phyloP scores from a whole-genome alignment of 2,329 filamentous ascomycete genomes.

The Phoma herbarum region DNA sequence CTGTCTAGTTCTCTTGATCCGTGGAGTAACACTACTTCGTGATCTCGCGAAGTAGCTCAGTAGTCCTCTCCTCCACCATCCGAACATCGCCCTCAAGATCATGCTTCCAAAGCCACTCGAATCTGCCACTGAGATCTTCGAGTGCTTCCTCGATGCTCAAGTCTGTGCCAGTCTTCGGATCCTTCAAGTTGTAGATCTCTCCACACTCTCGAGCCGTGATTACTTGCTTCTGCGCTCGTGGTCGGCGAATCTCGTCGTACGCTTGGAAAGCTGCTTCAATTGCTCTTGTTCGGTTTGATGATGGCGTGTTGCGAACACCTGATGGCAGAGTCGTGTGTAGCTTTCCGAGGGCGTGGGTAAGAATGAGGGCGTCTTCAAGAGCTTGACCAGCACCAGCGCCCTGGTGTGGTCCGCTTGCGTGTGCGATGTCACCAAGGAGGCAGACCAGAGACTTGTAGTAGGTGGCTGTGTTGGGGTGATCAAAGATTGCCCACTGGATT shows the following conservation, averaged over 20 bases:
- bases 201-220: constrained; percentile 25
- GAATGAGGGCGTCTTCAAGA: constrained; percentile 39
- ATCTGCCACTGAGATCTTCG: constrained; percentile 21
- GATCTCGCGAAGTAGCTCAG: neutral
- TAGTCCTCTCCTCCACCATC: neutral
- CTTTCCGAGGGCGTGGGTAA: constrained; percentile 27
- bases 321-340: neutral
- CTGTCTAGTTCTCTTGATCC: too few relatives aligned
- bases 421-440: constrained; percentile 38
- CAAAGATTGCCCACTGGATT: constrained; percentile 32
- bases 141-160: constrained; percentile 21
- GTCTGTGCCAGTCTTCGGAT: neutral
- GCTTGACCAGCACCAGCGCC: constrained; percentile 36
- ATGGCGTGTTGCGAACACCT: neutral
- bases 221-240: constrained; percentile 31
- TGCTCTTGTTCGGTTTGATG: neutral
- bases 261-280: constrained; percentile 27
- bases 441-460: constrained; percentile 30
- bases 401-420: constrained; percentile 35
- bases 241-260: constrained; percentile 32
- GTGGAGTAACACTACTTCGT: too few relatives aligned
- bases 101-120: constrained; percentile 33
- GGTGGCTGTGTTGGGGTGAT: constrained; percentile 30
- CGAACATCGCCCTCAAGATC: constrained; percentile 29
- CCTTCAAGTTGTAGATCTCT: constrained; percentile 25